Evolutionary conservation across 148 eudicot genomes (phyloP).

Genomic region (Drosera capensis): DNA sequence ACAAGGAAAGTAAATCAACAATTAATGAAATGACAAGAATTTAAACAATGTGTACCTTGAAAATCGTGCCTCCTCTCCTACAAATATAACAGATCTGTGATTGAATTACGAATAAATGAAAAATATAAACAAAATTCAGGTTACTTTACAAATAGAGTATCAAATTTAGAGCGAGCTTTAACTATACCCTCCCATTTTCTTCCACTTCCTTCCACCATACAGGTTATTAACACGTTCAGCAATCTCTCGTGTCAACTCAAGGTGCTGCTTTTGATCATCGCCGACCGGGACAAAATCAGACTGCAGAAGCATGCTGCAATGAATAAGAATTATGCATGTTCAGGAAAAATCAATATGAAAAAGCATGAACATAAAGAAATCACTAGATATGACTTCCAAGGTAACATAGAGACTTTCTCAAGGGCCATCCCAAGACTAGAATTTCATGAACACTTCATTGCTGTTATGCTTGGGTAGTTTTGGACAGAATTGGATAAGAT

Average conservation of each 20-base stretch:
- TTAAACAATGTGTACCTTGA: slow-evolving; percentile 52
- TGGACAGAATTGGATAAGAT: no score
- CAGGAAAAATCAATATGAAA: slow-evolving; percentile 20
- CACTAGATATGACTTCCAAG: no score
- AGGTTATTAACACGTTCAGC: slow-evolving; percentile 89
- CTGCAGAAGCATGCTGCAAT: slow-evolving; percentile 70
- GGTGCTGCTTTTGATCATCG: slow-evolving; percentile 98
- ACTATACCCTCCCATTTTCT: slow-evolving; percentile 92
- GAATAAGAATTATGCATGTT: slow-evolving; percentile 43
- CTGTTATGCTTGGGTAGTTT: no score
- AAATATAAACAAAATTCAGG: background rate
- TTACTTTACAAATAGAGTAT: no score
- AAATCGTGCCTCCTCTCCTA: slow-evolving; percentile 89
- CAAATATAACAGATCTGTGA: slow-evolving; percentile 10
- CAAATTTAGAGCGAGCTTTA: background rate
- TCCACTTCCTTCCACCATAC: slow-evolving; percentile 99
- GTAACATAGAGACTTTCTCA: no score
- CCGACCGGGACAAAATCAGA: slow-evolving; percentile 99
- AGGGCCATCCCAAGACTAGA: no score
- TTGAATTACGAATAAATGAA: slow-evolving; percentile 2
- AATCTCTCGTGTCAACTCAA: slow-evolving; percentile 80
- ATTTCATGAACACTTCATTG: no score
- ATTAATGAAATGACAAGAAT: no score
- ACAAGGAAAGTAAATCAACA: no score
- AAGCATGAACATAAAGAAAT: no score